A percentile compares a stretch with the other conserved stretches of the same genome.
Evolutionary conservation across 805 yeast genomes (phyloP).

Genomic region (Candida glaebosa): DNA sequence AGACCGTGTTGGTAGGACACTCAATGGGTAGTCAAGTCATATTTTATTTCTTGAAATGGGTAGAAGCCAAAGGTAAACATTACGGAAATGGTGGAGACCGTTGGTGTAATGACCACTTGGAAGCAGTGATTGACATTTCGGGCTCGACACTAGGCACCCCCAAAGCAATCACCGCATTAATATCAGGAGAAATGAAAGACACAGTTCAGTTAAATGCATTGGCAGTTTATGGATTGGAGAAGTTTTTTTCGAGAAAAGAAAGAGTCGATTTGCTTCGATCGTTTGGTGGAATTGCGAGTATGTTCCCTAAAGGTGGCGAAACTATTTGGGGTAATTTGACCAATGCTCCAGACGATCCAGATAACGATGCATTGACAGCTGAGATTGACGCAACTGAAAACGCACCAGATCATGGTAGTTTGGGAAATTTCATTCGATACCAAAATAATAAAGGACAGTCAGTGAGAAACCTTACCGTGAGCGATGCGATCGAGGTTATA

Average conservation of each 20-base stretch:
- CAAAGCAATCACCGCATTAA: conserved; percentile 82
- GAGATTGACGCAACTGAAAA: conserved; percentile 24
- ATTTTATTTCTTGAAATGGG: conserved; percentile 93
- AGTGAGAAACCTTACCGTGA: conserved; percentile 56
- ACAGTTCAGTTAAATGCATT: conserved; percentile 90
- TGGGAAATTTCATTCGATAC: conserved; percentile 75
- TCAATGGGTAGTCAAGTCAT: conserved; percentile 96
- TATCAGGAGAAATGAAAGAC: conserved; percentile 98
- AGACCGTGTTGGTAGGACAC: conserved; percentile 79
- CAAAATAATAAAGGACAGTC: conserved; percentile 36
- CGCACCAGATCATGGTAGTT: conserved; percentile 32
- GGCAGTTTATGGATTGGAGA: conserved; percentile 92
- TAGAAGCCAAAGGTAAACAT: conserved; percentile 74
- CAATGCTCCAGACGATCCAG: conserved; percentile 69
- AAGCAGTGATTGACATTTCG: conserved; percentile 78
- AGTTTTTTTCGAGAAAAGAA: conserved; percentile 86
- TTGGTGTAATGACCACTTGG: conserved; percentile 88
- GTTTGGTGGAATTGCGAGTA: conserved; percentile 92
- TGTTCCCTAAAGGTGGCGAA: conserved; percentile 96
- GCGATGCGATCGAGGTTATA: conserved; percentile 63
- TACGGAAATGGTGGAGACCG: conserved; percentile 88
- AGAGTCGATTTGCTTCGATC: conserved; percentile 80
- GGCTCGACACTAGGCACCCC: conserved; percentile 95
- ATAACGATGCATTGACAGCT: conserved; percentile 12
- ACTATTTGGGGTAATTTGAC: conserved; percentile 78